Base-by-base conservation (phyloP, 352 stramenopile genomes). In the Phytophthora tubulina region DNA sequence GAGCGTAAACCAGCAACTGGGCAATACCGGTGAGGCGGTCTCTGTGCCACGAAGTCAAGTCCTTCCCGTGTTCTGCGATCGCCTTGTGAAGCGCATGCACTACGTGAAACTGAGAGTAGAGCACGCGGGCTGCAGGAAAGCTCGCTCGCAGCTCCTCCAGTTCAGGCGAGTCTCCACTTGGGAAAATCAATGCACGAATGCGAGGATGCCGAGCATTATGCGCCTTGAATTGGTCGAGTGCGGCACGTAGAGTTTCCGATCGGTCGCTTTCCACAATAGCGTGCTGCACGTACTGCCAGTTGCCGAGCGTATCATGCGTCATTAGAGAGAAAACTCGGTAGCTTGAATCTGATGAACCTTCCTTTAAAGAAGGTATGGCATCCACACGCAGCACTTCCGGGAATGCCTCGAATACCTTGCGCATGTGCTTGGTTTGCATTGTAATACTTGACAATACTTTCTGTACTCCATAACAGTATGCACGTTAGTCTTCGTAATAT, bases 61-160 rank as follows among this genome's bases (percentile, higher is more conserved):
- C 74, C 6, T 44, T 44, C 27, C 70, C 70, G n/a, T 70, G 59
- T 7, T 67, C 33, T 31, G 59, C 46, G 44, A 81, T 81, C 31
- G 70, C 70, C 21, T 81, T 67, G 48, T 81, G 74, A 45, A 81
- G 63, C 7, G 49, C 60, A 8, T 63, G 67, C 15, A 81, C 54
- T 1, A 78, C 74, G 48, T 78, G 70, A n/a, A 81, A 81, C 54
- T 81, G 74, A 31, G 74, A 78, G 33, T 78, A 76, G n/a, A 81
- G 48, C 36, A 81, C 62, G 6, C 74, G 70, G 3, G 74, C 70
- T 2, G 54, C 30, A 13, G 74, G 74, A 30, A 78, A 81, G 44
- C 31, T 63, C 8, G 48, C 45, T 39, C 62, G 59, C 33, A 81
- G 48, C 38, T 73, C 57, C 13, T 61, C 7, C 1, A 80, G 36